phyloP scores from a whole-genome alignment of 2,329 filamentous ascomycete genomes.

The Penicillium glabrum region DNA sequence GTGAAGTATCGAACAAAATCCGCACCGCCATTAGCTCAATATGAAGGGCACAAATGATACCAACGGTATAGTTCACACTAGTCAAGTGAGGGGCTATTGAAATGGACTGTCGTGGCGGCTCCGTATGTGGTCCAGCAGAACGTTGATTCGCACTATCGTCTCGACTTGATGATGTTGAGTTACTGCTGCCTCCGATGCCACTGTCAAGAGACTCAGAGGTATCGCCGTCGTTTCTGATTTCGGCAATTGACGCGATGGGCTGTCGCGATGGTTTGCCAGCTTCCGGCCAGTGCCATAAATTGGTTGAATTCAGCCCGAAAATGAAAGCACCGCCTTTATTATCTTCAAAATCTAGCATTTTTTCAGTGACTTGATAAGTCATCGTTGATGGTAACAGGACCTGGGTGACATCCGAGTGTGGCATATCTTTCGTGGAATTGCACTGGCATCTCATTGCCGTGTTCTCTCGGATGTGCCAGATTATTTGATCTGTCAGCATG shows the following conservation, averaged over 20 bases:
- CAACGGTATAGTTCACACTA: background rate
- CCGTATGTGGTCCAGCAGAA: background rate
- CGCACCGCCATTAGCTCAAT: background rate
- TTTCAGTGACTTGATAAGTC: background rate
- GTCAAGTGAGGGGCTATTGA: background rate
- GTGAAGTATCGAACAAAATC: background rate
- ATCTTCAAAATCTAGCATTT: background rate
- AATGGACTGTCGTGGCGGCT: too few relatives aligned
- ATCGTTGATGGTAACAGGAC: background rate
- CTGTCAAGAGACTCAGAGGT: background rate
- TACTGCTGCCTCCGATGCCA: background rate
- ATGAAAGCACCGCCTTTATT: background rate
- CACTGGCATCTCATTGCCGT: background rate
- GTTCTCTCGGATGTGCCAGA: background rate
- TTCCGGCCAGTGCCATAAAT: background rate
- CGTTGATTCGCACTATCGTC: background rate
- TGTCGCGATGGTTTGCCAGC: slow-evolving; percentile 5
- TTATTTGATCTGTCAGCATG: background rate
- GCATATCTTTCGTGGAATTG: background rate
- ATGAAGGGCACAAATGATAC: background rate
- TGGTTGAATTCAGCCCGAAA: background rate
- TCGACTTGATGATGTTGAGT: background rate
- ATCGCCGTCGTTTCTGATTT: background rate
- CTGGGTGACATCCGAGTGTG: background rate
- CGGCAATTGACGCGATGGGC: background rate